Base-by-base conservation (phyloP, 2,329 filamentous ascomycete species). In the Ceratocystis destructans region DNA sequence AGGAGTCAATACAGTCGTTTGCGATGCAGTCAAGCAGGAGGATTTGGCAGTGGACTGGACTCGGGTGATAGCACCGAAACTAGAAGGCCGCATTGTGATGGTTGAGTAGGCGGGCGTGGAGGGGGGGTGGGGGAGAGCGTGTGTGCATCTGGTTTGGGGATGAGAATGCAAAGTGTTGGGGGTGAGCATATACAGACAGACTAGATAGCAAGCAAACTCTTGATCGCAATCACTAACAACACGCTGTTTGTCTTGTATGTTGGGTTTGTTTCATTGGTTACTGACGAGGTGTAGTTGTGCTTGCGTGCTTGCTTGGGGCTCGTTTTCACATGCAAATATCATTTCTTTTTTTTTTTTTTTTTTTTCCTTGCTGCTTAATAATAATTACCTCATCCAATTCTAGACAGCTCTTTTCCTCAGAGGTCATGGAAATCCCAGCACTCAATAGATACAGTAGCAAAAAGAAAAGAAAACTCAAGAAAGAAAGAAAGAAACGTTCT, bases 11-110 rank as follows among this genome's bases (percentile, higher is more conserved):
- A 79, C 77, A 64, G 71, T 74, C 62, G 73, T 78, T 10, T 81
- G 77, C 50, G 81, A 83, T 67, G 79, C 82, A 17, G 80, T 89
- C 68, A 79, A 80, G 67, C 79, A 84, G 63, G 80, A 77, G 0
- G 84, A 85, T 68, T 78, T 79, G 57, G 81, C 85, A 63, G 84
- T 87, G 41, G 81, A 87, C 69, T 96, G 90, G 90, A 93, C 89
- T 7, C 84, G 83, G 69, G 87, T 89, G 1, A 92, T 96, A 73
- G 84, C 87, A 66, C 91, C 91, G 0, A 81, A 82, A 66, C 69
- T 93, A 7, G 90, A 96, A 73, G 90, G 89, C 0, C 82, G 90
- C 61, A 95, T 96, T 53, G 74, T 73, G 41, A 81, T 80, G 73
- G 22, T 69, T 15, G 61, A 67, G 37, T 64, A 33, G 37, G 10